These are phyloP conservation scores for Pelargonium australe DNA, from an alignment of 441 rosid genomes.

Conservation along the genomic window DNA sequence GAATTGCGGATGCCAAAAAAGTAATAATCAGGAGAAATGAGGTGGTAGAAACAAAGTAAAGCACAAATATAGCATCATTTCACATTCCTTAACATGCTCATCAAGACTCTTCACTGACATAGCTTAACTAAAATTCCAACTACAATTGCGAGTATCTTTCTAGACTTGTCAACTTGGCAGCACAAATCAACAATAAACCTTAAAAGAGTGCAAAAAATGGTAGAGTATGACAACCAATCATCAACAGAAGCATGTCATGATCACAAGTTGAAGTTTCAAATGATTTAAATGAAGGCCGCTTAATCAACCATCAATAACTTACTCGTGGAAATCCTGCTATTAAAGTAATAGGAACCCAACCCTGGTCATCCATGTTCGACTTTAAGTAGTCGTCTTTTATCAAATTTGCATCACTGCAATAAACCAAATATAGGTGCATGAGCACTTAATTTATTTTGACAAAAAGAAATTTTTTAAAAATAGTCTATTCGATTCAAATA, in stretches of 20 bases:
- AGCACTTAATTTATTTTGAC: not conserved
- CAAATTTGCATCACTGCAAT: slow-evolving; percentile 39
- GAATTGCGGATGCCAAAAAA: not conserved
- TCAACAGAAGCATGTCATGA: not conserved
- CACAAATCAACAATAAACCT: not conserved
- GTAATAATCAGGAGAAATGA: not conserved
- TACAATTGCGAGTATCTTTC: not conserved
- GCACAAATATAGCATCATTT: not conserved
- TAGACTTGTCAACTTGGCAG: not conserved
- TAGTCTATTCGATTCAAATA: not conserved
- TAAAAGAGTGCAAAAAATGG: not conserved
- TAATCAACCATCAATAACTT: slow-evolving; percentile 22
- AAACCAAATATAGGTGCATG: slow-evolving; percentile 3
- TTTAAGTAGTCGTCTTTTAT: slow-evolving; percentile 36
- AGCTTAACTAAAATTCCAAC: not conserved
- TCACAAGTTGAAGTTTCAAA: not conserved
- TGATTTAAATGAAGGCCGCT: not conserved
- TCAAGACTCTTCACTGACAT: not conserved
- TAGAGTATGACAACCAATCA: not conserved
- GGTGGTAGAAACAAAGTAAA: not conserved
- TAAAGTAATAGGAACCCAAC: slow-evolving; percentile 40
- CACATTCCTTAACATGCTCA: not conserved
- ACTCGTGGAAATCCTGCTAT: slow-evolving; percentile 44
- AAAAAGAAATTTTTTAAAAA: not conserved
- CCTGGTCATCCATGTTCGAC: slow-evolving; percentile 42